Evolutionary conservation across 2,329 filamentous ascomycete genomes (phyloP).

Genomic region (Tolypocladium ovalisporum): DNA sequence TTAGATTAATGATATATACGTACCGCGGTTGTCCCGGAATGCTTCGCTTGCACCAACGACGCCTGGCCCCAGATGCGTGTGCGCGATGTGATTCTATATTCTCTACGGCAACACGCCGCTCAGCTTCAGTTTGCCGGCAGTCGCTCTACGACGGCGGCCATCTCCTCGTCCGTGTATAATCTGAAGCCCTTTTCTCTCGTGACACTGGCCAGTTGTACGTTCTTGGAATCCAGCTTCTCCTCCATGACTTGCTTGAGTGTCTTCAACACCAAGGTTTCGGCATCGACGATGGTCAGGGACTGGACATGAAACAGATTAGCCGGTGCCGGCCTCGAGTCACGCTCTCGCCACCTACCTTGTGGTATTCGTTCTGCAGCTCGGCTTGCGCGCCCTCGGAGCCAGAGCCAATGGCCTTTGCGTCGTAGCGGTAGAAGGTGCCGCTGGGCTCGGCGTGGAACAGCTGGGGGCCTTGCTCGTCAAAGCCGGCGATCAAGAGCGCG

Average conservation of each 20-base stretch:
- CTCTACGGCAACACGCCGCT: not conserved
- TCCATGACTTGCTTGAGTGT: constrained; percentile 99
- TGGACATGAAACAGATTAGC: constrained; percentile 16
- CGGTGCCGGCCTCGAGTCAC: not conserved
- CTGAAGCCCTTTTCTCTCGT: constrained; percentile 97
- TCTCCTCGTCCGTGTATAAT: constrained; percentile 97
- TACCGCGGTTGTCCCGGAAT: not conserved
- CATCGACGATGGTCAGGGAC: constrained; percentile 85
- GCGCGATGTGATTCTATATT: not conserved
- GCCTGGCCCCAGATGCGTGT: not conserved
- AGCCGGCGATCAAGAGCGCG: constrained; percentile 89
- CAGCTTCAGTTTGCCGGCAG: constrained; percentile 51
- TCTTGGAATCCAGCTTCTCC: constrained; percentile 98
- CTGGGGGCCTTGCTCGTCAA: constrained; percentile 92
- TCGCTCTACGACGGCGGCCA: constrained; percentile 83
- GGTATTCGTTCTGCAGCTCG: constrained; percentile 96
- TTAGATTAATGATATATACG: not conserved
- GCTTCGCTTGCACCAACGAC: not conserved
- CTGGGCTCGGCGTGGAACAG: constrained; percentile 97
- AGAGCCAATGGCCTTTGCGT: constrained; percentile 96
- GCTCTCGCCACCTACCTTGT: constrained; percentile 49
- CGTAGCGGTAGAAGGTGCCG: constrained; percentile 97
- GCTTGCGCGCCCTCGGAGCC: constrained; percentile 96
- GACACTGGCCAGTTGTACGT: constrained; percentile 94
- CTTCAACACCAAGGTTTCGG: constrained; percentile 91